A percentile compares a stretch with the other conserved stretches of the same genome.
Conservation (phyloP, 2,329 filamentous ascomycete species). For the Fusarium sp. region DNA sequence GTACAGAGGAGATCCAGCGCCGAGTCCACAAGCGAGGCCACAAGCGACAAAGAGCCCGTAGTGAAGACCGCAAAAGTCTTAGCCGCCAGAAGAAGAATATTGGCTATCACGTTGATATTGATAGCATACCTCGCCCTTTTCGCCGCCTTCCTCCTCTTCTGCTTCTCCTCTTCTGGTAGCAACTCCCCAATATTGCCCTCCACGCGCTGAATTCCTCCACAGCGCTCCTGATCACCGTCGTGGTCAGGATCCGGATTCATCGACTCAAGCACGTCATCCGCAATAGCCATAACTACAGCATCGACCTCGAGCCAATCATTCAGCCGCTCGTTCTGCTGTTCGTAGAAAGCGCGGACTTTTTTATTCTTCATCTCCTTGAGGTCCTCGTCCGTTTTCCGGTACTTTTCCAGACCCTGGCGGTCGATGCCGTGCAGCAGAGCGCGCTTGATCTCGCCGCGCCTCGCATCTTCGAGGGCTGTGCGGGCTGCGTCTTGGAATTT, state of each 20-base stretch:
- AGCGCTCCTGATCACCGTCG: constrained; percentile 50
- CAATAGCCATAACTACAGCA: constrained; percentile 52
- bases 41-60: constrained; percentile 80
- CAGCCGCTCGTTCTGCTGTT: constrained; percentile 49
- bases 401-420: constrained; percentile 46
- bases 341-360: constrained; percentile 48
- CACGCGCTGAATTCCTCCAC: constrained; percentile 50
- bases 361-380: constrained; percentile 49
- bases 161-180: constrained; percentile 50
- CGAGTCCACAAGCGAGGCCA: constrained; percentile 82
- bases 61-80: constrained; percentile 84
- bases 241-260: constrained; percentile 54
- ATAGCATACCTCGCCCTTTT: constrained; percentile 70
- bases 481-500: constrained; percentile 57
- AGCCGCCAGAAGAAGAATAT: constrained; percentile 76
- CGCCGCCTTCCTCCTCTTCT: constrained; percentile 43
- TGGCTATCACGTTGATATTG: constrained; percentile 83
- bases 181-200: constrained; percentile 50
- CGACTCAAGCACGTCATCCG: constrained; percentile 51
- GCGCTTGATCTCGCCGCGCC: constrained; percentile 50
- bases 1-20: constrained; percentile 82
- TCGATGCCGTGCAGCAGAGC: constrained; percentile 51
- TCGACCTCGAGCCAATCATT: constrained; percentile 54
- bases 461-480: constrained; percentile 49
- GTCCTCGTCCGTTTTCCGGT: constrained; percentile 49